Evolutionary conservation across 352 stramenopile species (phyloP), one percentile per base, ranked within the genome.

Genomic region (Phytophthora brassicae): DNA sequence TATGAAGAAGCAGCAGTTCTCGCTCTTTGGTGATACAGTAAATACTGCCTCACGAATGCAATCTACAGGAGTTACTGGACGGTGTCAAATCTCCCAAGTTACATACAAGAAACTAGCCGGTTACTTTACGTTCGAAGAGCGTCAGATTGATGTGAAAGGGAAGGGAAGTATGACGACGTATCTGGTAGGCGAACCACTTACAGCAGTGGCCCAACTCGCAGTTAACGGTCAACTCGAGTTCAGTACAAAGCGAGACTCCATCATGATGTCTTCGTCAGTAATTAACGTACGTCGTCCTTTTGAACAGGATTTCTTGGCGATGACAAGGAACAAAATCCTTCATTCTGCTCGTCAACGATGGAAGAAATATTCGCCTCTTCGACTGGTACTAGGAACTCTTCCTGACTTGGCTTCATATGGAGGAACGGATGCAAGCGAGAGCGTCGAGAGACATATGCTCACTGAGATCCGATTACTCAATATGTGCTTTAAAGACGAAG

Each of bases 1-100:
- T 0, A 90, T 94, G 70, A 94, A 96, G 56, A 98, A 97, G 66
- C 90, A 94, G 41, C 85, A 95, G 24, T 98, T 97, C 64, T 96
- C 86, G 9, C 69, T 98, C 7, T 98, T 98, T 74, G 92, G 94
- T 6, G 94, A 98, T 56, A 95, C 94, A 0, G 89, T 97, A 3
- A 98, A 97, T 61, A 97, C 88, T 0, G 75, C 88, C 4, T 89
- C 81, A 4, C 78, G 90, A 2, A 97, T 96, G 92, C 88, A 98
- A 56, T 96, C 86, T 5, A 96, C 91, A 22, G 89, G 88, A 0
- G 58, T 92, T 14, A 87, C 81, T 3, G 87, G 83, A 0, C 70
- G 72, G 0, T 95, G 92, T 46, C 90, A 97, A 55, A 56, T 95
- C 38, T 94, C 84, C 0, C 77, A 92, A 20, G 77, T 90, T 6